These are phyloP conservation scores for Phytopythium montanum DNA, from an alignment of 352 stramenopile species.

Conservation along the genomic window DNA sequence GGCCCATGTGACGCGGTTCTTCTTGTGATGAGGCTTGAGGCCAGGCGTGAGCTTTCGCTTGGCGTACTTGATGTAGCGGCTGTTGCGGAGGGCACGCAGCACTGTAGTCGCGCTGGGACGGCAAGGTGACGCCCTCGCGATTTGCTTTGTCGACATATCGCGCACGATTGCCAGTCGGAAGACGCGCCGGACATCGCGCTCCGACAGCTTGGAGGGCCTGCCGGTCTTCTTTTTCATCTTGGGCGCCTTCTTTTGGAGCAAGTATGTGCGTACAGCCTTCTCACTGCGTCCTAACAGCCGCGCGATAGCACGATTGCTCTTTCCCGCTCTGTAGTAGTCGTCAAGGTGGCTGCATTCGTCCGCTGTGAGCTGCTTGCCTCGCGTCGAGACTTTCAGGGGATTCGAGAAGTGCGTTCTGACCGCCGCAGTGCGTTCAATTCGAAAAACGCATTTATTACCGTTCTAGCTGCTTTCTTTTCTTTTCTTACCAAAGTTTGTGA, in stretches of 20 bases:
- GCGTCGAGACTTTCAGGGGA: too few relatives aligned
- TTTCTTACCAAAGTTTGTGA: neutral
- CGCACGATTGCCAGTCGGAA: neutral
- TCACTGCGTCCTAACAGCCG: neutral
- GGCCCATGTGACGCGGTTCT: constrained; percentile 10
- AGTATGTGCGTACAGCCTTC: neutral
- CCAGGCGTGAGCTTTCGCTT: constrained; percentile 7
- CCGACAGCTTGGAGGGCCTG: neutral
- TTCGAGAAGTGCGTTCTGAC: neutral
- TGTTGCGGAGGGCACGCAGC: constrained; percentile 2
- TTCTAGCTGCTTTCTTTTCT: neutral
- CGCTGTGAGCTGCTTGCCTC: neutral
- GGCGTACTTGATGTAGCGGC: constrained; percentile 8
- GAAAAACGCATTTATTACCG: neutral
- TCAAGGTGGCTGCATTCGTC: neutral
- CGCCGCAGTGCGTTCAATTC: neutral
- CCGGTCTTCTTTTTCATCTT: neutral
- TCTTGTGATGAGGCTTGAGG: constrained; percentile 12
- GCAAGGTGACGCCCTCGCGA: neutral
- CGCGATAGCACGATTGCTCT: neutral
- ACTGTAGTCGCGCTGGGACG: neutral
- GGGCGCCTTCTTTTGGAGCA: neutral
- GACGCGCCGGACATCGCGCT: neutral
- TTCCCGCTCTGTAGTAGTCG: neutral
- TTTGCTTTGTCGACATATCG: neutral